These are phyloP conservation scores for Populus ilicifolia DNA, from an alignment of 345 rosid species.

Conservation along the genomic window DNA sequence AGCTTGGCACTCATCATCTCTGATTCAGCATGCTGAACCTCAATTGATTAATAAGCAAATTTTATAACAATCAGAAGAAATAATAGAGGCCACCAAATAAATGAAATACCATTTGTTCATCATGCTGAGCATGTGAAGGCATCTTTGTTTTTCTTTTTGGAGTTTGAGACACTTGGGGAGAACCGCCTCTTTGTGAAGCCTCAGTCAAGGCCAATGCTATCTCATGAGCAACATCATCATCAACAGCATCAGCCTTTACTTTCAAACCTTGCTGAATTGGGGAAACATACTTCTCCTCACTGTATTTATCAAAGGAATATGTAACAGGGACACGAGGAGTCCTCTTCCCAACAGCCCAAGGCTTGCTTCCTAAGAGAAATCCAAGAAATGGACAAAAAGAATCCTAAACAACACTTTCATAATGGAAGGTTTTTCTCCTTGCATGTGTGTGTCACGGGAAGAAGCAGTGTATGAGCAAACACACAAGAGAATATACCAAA, in stretches of 20 bases:
- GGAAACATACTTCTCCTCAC: conserved; percentile 45
- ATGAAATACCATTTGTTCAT: conserved; percentile 49
- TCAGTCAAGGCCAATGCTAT: conserved; percentile 69
- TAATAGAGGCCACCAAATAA: conserved; percentile 12
- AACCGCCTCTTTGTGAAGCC: conserved; percentile 70
- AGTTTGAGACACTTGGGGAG: conserved; percentile 53
- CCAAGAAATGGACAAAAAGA: conserved; percentile 16
- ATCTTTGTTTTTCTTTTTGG: conserved; percentile 51
- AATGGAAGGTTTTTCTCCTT: not conserved
- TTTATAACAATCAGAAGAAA: not conserved
- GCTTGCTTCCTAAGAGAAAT: conserved; percentile 51
- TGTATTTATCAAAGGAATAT: conserved; percentile 49
- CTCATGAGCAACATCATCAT: conserved; percentile 78
- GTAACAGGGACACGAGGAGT: conserved; percentile 78
- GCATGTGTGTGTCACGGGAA: not conserved
- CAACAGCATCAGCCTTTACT: conserved; percentile 43
- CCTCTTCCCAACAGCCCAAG: conserved; percentile 86
- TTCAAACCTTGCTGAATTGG: conserved; percentile 52
- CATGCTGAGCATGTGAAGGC: conserved; percentile 43
- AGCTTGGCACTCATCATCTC: conserved; percentile 64
- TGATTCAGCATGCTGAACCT: conserved; percentile 55
- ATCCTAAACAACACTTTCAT: conserved; percentile 9
- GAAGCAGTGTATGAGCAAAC: not conserved
- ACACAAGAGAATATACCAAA: not conserved
- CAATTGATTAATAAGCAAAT: conserved; percentile 22